Evolutionary conservation across 495 filamentous ascomycete species (phyloP).

Genomic region (Podospora australis): DNA sequence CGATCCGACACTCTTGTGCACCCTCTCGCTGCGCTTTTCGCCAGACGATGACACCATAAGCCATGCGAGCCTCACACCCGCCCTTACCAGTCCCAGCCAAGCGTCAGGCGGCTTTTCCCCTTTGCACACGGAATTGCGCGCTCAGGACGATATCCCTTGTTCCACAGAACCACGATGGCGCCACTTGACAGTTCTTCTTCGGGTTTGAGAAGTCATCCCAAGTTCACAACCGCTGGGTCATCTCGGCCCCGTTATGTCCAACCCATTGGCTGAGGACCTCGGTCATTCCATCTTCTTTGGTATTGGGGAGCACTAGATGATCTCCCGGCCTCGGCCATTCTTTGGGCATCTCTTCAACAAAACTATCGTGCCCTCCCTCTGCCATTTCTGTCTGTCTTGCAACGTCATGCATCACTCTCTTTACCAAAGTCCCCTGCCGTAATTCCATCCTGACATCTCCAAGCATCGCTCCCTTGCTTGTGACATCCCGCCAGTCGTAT

Average conservation of each 20-base stretch:
- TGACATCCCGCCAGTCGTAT: constrained; percentile 12
- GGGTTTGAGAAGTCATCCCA: no score
- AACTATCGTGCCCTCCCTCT: neutral
- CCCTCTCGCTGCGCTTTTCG: constrained; percentile 4
- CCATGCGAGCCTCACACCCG: constrained; percentile 1
- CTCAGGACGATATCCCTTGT: no score
- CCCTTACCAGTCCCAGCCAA: neutral
- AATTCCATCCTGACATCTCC: neutral
- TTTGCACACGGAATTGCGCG: no score
- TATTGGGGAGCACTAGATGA: no score
- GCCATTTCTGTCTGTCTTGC: neutral
- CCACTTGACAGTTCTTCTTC: neutral
- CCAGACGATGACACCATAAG: constrained; percentile 12
- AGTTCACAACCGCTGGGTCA: no score
- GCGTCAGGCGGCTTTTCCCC: no score
- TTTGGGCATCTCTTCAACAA: neutral
- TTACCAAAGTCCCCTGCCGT: neutral
- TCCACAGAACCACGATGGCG: neutral
- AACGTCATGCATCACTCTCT: neutral
- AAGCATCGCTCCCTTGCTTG: constrained; percentile 4
- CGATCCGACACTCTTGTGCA: constrained; percentile 28
- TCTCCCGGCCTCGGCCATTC: neutral
- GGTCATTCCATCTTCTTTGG: no score
- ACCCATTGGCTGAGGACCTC: no score
- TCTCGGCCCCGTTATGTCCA: no score